Base-by-base conservation (phyloP, 495 filamentous ascomycete genomes). In the Usnea hakonensis region DNA sequence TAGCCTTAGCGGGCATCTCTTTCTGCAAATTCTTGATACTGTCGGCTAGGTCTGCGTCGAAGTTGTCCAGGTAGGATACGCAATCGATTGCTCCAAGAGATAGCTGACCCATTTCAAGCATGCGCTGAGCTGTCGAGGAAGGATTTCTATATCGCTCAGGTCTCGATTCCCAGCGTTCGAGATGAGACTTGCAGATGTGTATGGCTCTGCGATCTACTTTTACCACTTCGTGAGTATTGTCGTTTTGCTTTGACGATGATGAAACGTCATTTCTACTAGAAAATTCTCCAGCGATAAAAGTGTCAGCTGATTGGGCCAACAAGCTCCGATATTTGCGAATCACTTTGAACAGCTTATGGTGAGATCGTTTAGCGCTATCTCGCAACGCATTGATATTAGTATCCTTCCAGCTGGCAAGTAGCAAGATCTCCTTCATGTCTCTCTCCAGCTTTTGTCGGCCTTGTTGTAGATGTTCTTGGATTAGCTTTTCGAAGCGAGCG, bases 371-470 rank as follows among this genome's bases (percentile, higher is more conserved):
- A 2, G 94, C 90, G 72, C 91, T 96, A 63, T 96, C 91, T 68
- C 84, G 80, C 43, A 99, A 75, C 9, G 90, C 88, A 58, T 88
- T 84, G 57, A 99, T 93, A 65, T 96, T 97, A 28, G 88, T 96
- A 67, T 97, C 95, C 69, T 95, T 94, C 95, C 95, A 97, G 70
- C 89, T 95, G 2, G 90, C 90, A 61, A 97, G 74, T 36, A 92
- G 80, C 26, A 97, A 79, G 35, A 96, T 86, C 64, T 96, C 88
- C 66, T 88, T 89, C 79, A 97, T 87, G 53, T 89, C 81, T 70
- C 90, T 95, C 70, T 96, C 91, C 11, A 96, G 77, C 6, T 79
- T 76, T 2, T 74, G 74, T 58, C 90, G 79, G 30, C 85, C 87
- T 46, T 85, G 79, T 28, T 69, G 75, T 55, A 97, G 77, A 5